A percentile compares a stretch with the other conserved stretches of the same genome.
Conservation (phyloP, 2,329 filamentous ascomycete species). For the Sordariomycetes sp. region DNA sequence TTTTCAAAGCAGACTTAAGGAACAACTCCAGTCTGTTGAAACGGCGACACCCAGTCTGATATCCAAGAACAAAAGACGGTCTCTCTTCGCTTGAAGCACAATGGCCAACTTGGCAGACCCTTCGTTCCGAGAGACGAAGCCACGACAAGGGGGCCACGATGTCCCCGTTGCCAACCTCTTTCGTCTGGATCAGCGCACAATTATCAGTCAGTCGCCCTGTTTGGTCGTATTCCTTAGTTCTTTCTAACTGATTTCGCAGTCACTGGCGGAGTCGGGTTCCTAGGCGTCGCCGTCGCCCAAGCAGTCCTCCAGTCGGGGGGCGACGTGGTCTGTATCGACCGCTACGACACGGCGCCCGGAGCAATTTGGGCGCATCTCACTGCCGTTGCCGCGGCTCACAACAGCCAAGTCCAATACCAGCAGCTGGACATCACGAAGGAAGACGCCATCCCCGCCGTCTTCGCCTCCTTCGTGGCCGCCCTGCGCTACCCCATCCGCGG, state of each 20-base stretch:
- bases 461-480: conserved; percentile 9
- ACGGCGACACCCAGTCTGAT: too few relatives aligned
- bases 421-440: conserved; percentile 13
- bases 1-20: too few relatives aligned
- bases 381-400: conserved; percentile 4
- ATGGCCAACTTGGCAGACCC: too few relatives aligned
- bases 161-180: not conserved
- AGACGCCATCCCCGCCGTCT: conserved; percentile 7
- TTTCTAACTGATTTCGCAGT: not conserved
- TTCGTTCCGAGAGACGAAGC: not conserved
- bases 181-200: not conserved
- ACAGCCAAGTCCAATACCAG: conserved; percentile 10
- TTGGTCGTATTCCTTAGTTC: not conserved
- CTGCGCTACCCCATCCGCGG: conserved; percentile 17
- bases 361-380: conserved; percentile 7
- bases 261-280: conserved; percentile 2
- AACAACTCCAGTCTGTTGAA: too few relatives aligned
- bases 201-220: not conserved
- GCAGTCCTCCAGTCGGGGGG: conserved; percentile 19
- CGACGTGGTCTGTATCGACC: conserved; percentile 20
- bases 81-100: too few relatives aligned
- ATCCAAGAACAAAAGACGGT: too few relatives aligned
- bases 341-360: conserved; percentile 7
- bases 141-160: not conserved
- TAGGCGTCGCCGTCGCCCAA: not conserved